These are phyloP conservation scores for Westerdykella ornata DNA, from an alignment of 2,329 filamentous ascomycete species.

Conservation along the genomic window DNA sequence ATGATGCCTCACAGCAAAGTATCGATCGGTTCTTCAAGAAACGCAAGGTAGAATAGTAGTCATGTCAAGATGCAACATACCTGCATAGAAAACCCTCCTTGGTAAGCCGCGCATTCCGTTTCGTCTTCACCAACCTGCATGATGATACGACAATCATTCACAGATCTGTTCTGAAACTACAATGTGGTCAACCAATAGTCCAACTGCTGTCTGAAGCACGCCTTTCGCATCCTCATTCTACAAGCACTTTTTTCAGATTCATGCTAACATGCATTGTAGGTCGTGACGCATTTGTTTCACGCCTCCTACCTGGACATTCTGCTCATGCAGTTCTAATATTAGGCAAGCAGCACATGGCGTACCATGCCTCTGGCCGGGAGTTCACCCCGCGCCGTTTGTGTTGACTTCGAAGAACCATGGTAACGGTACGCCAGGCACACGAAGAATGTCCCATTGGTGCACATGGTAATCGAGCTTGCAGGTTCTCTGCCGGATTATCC, in stretches of 20 bases:
- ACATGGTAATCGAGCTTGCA: no score
- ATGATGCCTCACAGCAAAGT: constrained; percentile 68
- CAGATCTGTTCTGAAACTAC: constrained; percentile 75
- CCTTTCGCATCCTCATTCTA: not conserved
- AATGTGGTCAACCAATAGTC: constrained; percentile 65
- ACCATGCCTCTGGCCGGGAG: no score
- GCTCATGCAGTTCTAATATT: no score
- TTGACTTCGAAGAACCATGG: no score
- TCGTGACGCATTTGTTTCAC: no score
- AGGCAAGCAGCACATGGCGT: no score
- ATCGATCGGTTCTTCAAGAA: constrained; percentile 73
- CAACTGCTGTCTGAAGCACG: constrained; percentile 72
- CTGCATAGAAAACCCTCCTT: not conserved
- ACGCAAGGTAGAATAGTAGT: constrained; percentile 37
- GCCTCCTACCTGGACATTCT: no score
- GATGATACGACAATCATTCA: constrained; percentile 59
- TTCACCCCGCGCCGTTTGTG: no score
- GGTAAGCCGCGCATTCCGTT: constrained; percentile 20
- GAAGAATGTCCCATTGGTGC: no score
- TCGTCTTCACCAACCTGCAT: constrained; percentile 29
- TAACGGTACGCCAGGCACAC: no score
- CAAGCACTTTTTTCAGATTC: not conserved
- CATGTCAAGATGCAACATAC: not conserved
- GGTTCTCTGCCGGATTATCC: no score
- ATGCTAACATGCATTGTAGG: no score